A percentile compares a stretch with the other conserved stretches of the same genome.
These are phyloP conservation scores for Echeveria elegans DNA, from an alignment of 164 flowering plant genomes.

Conservation along the genomic window DNA sequence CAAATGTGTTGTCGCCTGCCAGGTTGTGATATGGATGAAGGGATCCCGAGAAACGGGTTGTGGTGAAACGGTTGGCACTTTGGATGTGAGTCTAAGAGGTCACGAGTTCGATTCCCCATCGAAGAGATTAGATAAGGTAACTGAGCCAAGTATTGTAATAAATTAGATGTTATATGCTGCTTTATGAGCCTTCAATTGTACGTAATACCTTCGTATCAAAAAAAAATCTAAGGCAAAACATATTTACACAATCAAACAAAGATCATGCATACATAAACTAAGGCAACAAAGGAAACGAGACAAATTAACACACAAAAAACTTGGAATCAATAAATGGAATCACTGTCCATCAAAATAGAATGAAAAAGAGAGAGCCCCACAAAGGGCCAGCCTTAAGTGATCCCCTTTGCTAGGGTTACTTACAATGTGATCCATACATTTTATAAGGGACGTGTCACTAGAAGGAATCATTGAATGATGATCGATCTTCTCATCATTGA, in stretches of 20 bases:
- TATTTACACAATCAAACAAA: neutral
- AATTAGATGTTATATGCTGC: too few relatives aligned
- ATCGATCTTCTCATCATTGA: constrained; percentile 1
- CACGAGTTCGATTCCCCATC: too few relatives aligned
- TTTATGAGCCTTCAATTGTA: too few relatives aligned
- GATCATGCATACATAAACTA: neutral
- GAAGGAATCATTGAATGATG: neutral
- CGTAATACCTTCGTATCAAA: too few relatives aligned
- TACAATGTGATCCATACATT: neutral
- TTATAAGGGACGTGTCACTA: neutral
- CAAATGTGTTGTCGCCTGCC: constrained; percentile 4
- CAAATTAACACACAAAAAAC: neutral
- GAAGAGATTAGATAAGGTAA: too few relatives aligned
- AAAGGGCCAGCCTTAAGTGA: neutral
- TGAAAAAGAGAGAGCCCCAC: constrained; percentile 2
- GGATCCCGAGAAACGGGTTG: neutral
- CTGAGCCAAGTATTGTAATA: too few relatives aligned
- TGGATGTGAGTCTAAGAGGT: too few relatives aligned
- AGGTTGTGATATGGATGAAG: constrained; percentile 1
- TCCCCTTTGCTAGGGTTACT: neutral
- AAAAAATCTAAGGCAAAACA: neutral
- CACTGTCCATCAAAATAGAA: neutral
- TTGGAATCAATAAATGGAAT: neutral
- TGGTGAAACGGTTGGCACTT: too few relatives aligned
- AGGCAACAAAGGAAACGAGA: neutral